These are phyloP conservation scores for Pistacia integerrima DNA, from an alignment of 345 rosid genomes.

Conservation along the genomic window DNA sequence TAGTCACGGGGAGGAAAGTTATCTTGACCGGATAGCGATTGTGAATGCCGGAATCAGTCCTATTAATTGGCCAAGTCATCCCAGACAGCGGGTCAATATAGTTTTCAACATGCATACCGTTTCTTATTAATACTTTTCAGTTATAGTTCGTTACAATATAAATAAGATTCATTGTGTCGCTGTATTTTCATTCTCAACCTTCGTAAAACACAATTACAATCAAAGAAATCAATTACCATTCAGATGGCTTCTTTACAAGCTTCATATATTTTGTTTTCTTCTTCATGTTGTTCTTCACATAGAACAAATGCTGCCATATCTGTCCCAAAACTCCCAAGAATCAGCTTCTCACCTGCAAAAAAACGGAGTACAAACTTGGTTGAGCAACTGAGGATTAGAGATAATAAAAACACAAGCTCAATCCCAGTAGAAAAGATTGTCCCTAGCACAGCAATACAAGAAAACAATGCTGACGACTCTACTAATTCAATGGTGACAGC, in stretches of 20 bases:
- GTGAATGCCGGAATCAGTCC: neutral
- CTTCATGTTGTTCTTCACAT: neutral
- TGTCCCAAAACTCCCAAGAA: slow-evolving; percentile 44
- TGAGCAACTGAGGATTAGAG: too few relatives aligned
- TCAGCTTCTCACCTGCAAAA: slow-evolving; percentile 33
- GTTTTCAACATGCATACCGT: neutral
- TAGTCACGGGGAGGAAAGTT: too few relatives aligned
- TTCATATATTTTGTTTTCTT: too few relatives aligned
- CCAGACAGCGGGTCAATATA: neutral
- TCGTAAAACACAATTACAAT: too few relatives aligned
- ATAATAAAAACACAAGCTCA: slow-evolving; percentile 6
- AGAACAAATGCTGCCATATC: slow-evolving; percentile 30
- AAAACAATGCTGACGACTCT: too few relatives aligned
- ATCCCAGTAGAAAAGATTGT: slow-evolving; percentile 6
- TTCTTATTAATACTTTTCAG: neutral
- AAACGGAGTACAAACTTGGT: neutral
- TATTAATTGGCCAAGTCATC: neutral
- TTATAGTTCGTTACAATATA: too few relatives aligned
- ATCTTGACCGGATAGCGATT: too few relatives aligned
- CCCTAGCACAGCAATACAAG: neutral
- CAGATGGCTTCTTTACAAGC: neutral
- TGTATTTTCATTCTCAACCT: neutral
- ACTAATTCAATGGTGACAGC: slow-evolving; percentile 25
- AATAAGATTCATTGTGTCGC: neutral
- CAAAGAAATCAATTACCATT: too few relatives aligned